Evolutionary conservation across 1,284 basidiomycete genomes (phyloP), one percentile per base, ranked within the genome.

Genomic region (Ustilago shanxiensis): DNA sequence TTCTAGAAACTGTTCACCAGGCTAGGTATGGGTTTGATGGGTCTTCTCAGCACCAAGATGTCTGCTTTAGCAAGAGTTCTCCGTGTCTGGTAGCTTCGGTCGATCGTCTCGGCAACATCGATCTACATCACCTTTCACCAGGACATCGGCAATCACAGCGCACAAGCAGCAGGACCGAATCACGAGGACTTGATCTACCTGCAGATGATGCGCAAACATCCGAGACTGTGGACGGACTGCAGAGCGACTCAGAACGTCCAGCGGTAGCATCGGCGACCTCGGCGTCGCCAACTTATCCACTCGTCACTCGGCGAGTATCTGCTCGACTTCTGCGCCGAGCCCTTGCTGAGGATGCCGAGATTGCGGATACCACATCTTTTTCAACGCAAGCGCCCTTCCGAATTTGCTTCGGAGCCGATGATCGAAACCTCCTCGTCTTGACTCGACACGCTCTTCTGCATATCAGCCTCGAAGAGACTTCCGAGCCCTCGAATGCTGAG

Each of bases 71-170:
- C n/a, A 29, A 9, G 7, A 39, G 22, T 8, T 22, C 24, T 16
- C 28, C 56, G 13, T 9, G 14, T 1, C 20, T 64, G 6, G 60
- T 57, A 3, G 64, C 61, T 20, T 49, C 57, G 13, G 65, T 72
- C 11, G 65, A 72, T 45, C 47, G 65, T 5, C 41, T 47, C 13
- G 70, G 70, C 35, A 63, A 58, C 57, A 49, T 72, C 28, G 58
- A 63, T 11, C 4, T 67, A 0, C 49, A 45, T 20, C 37, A 50
- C n/a, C 33, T 67, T 22, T 9, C 24, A 44, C 22, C 14, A 20
- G 24, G 13, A n/a, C 22, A 52, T 3, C 28, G 28, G 24, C 18
- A 18, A 16, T 16, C 45, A 22, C 37, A 37, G 24, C 49, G 24
- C 5, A 11, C 18, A 2, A 26, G 58, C 3, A 35, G 60, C 3